Conservation (phyloP, 2,329 filamentous ascomycete genomes). For the Daldinia sp. region DNA sequence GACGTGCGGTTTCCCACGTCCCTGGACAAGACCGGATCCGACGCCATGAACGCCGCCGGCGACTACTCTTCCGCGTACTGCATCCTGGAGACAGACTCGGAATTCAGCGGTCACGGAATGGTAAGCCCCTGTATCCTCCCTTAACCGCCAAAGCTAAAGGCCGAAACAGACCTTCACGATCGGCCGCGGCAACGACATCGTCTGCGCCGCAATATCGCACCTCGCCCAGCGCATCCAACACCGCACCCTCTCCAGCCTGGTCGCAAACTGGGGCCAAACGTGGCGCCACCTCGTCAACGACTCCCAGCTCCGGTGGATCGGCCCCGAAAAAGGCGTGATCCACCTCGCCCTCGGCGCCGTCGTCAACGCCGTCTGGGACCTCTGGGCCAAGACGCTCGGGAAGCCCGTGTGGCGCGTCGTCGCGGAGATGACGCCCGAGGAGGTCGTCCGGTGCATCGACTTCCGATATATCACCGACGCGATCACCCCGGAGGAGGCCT, state of each 20-base stretch:
- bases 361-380: constrained; percentile 91
- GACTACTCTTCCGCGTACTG: constrained; percentile 97
- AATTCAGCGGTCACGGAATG: constrained; percentile 80
- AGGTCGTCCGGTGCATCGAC: constrained; percentile 88
- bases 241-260: constrained; percentile 78
- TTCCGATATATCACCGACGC: constrained; percentile 95
- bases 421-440: constrained; percentile 86
- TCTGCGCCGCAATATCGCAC: constrained; percentile 83
- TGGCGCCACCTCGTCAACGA: constrained; percentile 94
- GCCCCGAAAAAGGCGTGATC: constrained; percentile 92
- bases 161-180: constrained; percentile 74
- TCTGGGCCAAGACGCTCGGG: constrained; percentile 87
- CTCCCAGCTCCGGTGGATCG: constrained; percentile 91
- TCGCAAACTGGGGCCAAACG: constrained; percentile 83
- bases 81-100: constrained; percentile 82
- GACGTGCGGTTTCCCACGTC: constrained; percentile 89
- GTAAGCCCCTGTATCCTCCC: constrained; percentile 50
- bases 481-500: constrained; percentile 84
- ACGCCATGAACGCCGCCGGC: constrained; percentile 94
- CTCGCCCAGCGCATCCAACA: constrained; percentile 79
- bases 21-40: constrained; percentile 92
- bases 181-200: constrained; percentile 89
- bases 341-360: constrained; percentile 89
- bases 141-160: not conserved
- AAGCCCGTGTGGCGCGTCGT: constrained; percentile 94